These are phyloP conservation scores for Gynostemma pentaphyllum DNA, from an alignment of 306 rosid species.

Conservation along the genomic window DNA sequence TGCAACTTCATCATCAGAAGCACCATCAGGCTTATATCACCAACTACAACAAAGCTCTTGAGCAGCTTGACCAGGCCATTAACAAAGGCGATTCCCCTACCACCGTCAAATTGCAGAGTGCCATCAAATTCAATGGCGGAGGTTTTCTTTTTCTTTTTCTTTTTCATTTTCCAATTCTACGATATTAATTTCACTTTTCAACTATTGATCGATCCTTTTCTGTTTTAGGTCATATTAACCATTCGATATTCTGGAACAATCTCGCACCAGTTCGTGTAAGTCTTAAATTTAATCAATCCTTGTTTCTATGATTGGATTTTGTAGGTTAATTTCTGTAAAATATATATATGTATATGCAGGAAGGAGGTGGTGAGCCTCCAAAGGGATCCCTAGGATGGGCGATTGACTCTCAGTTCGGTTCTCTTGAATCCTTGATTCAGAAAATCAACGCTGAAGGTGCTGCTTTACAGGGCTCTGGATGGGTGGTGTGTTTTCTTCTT, in stretches of 20 bases:
- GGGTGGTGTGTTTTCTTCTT: slow-evolving; percentile 86
- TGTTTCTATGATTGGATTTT: not conserved
- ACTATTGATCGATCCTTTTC: not conserved
- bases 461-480: slow-evolving; percentile 95
- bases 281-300: not conserved
- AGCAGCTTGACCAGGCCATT: slow-evolving; percentile 63
- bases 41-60: slow-evolving; percentile 86
- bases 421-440: slow-evolving; percentile 49
- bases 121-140: slow-evolving; percentile 46
- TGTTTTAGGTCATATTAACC: slow-evolving; percentile 70
- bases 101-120: slow-evolving; percentile 25
- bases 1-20: slow-evolving; percentile 89
- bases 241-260: slow-evolving; percentile 44
- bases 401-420: slow-evolving; percentile 66
- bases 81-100: slow-evolving; percentile 34
- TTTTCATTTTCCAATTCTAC: not conserved
- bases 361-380: slow-evolving; percentile 94
- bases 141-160: slow-evolving; percentile 15
- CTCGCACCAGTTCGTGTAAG: slow-evolving; percentile 32
- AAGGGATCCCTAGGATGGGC: slow-evolving; percentile 72
- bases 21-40: slow-evolving; percentile 86
- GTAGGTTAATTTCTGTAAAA: slow-evolving; percentile 9
- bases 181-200: not conserved
- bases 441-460: slow-evolving; percentile 81
- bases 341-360: slow-evolving; percentile 50